Base-by-base conservation (phyloP, 1,284 basidiomycete genomes). In the Ustilago cynodontis region DNA sequence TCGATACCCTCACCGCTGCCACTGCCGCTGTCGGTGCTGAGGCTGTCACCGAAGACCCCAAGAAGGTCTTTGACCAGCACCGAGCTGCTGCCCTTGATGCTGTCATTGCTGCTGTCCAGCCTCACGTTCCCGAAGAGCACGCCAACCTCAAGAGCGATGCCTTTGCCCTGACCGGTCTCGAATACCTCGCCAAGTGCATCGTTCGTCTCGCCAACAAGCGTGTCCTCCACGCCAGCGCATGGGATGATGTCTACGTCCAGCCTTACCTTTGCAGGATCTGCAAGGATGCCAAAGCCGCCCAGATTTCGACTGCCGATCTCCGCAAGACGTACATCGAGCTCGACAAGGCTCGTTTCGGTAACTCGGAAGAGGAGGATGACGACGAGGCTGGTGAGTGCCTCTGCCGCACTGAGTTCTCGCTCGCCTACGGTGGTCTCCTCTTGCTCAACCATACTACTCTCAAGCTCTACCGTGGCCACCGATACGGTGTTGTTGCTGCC, bases 341-440 rank as follows among this genome's bases (percentile, higher is more conserved):
- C 45, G 84, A 86, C 77, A 66, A 70, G 62, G 78, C 76, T 11
- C 79, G 83, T 45, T 85, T 85, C 57, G 83, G 83, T 50, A 78
- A 81, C 67, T 80, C 80, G 4, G 80, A 82, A 49, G 89, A 90
- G 39, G 92, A 92, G 77, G 94, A 93, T 82, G 94, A 95, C 39
- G 87, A 87, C 51, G 83, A 86, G 59, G 78, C 74, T 55, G 89
- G 89, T 65, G 89, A 89, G 86, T 87, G 96, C 57, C 89, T 98
- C 53, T 96, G 94, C 86, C 92, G 98, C 85, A 95, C 89, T 67
- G 90, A 95, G 61, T 99, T 99, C 89, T 98, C 95, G 35, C 90
- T 99, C 68, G 97, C 96, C 18, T 99, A 99, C 86, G 96, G 96
- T 82, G 94, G 96, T 74, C 90, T 99, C 33, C 90, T 99, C 16